phyloP scores from a whole-genome alignment of 2,329 filamentous ascomycete genomes.

The Fusarium chaquense region DNA sequence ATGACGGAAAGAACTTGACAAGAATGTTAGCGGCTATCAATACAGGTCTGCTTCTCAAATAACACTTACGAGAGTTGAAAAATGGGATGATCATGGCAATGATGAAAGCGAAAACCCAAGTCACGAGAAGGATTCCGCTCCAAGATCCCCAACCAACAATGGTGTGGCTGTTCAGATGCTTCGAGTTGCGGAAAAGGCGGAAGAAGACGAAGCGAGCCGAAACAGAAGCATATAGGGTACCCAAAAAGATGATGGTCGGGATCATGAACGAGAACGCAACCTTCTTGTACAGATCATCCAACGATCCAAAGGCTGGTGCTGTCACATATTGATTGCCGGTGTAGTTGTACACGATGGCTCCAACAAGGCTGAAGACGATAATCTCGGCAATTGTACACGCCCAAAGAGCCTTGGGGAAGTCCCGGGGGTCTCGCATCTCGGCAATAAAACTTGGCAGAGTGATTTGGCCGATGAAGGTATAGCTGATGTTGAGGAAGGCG shows the following conservation, averaged over 20 bases:
- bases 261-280: constrained; percentile 95
- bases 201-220: constrained; percentile 93
- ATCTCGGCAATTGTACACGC: constrained; percentile 90
- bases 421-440: constrained; percentile 82
- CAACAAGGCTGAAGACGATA: constrained; percentile 86
- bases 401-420: constrained; percentile 94
- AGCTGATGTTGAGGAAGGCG: constrained; percentile 94
- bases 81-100: constrained; percentile 95
- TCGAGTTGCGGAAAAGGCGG: constrained; percentile 82
- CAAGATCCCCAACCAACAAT: constrained; percentile 83
- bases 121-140: constrained; percentile 75
- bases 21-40: constrained; percentile 16
- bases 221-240: constrained; percentile 90
- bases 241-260: constrained; percentile 91
- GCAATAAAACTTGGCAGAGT: constrained; percentile 95
- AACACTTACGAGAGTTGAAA: constrained; percentile 76
- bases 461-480: constrained; percentile 96
- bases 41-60: neutral
- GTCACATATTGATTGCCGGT: constrained; percentile 92
- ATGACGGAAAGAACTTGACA: constrained; percentile 73
- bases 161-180: constrained; percentile 85
- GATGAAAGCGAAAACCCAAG: constrained; percentile 91
- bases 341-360: constrained; percentile 85
- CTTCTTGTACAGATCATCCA: constrained; percentile 85
- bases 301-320: constrained; percentile 85